These are phyloP conservation scores for Xerocomus spinulosus DNA, from an alignment of 768 basidiomycete species.

Conservation along the genomic window DNA sequence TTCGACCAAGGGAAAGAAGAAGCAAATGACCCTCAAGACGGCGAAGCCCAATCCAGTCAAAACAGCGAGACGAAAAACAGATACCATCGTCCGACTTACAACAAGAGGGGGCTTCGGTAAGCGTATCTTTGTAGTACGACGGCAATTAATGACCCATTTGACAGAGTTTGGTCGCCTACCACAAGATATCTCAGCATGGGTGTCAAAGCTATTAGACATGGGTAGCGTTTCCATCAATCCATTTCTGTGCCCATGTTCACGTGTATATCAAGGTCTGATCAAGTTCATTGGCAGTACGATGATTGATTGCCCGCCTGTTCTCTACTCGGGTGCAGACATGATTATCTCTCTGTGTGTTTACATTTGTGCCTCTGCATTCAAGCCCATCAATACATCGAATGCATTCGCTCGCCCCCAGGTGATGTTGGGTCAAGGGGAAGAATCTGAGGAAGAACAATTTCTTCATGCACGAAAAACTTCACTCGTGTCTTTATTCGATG, in stretches of 20 bases:
- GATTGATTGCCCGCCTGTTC: slow-evolving; percentile 68
- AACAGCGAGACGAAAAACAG: slow-evolving; percentile 45
- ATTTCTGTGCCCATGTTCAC: slow-evolving; percentile 1
- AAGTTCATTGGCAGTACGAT: slow-evolving; percentile 66
- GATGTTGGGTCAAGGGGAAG: slow-evolving; percentile 72
- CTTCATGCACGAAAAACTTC: slow-evolving; percentile 78
- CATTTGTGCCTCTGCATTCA: slow-evolving; percentile 67
- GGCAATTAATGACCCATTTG: not conserved
- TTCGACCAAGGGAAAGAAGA: slow-evolving; percentile 41
- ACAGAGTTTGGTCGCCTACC: slow-evolving; percentile 77
- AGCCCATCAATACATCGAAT: slow-evolving; percentile 35
- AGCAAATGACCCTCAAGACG: slow-evolving; percentile 58
- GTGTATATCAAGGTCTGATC: slow-evolving; percentile 45
- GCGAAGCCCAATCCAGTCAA: slow-evolving; percentile 52
- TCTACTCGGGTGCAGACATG: slow-evolving; percentile 73
- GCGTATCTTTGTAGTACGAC: slow-evolving; percentile 6
- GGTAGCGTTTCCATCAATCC: slow-evolving; percentile 34
- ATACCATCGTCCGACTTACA: slow-evolving; percentile 63
- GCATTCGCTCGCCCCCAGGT: slow-evolving; percentile 23
- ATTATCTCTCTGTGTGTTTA: slow-evolving; percentile 74
- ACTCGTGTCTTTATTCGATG: slow-evolving; percentile 67
- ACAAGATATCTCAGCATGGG: slow-evolving; percentile 66
- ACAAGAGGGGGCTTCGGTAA: slow-evolving; percentile 64
- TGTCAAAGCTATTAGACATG: slow-evolving; percentile 67
- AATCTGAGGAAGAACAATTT: slow-evolving; percentile 73